Conservation (phyloP, 1,139 yeast species). For the Debaryomyces robertsiae region DNA sequence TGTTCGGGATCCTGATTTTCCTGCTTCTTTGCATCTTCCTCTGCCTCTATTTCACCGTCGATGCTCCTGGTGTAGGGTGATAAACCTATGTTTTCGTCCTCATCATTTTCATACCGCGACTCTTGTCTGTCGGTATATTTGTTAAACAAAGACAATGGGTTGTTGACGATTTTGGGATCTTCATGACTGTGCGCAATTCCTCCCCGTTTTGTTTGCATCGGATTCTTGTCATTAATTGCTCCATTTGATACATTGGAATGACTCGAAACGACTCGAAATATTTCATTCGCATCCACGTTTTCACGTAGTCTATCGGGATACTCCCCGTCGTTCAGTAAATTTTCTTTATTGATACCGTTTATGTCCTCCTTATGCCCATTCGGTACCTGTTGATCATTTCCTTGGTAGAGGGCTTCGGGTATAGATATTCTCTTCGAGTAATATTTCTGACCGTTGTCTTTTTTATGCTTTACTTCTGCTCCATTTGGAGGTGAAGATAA, state of each 20-base stretch:
- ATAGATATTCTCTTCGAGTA: conserved; percentile 8
- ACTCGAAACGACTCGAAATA: conserved; percentile 9
- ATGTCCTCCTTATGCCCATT: neutral
- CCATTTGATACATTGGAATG: conserved; percentile 3
- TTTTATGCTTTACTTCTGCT: conserved; percentile 1
- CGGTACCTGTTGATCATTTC: neutral
- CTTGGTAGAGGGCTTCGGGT: neutral
- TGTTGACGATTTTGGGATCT: conserved; percentile 28
- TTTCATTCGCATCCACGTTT: conserved; percentile 8
- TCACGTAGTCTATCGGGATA: neutral
- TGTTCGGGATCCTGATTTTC: neutral
- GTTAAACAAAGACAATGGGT: conserved; percentile 32
- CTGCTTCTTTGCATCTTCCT: neutral
- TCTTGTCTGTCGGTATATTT: conserved; percentile 27
- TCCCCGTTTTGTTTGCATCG: neutral
- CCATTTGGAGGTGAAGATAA: conserved; percentile 3
- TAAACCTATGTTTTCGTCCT: conserved; percentile 25
- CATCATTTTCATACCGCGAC: conserved; percentile 28
- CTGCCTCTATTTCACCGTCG: conserved; percentile 7
- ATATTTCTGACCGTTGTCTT: conserved; percentile 3
- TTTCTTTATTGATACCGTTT: conserved; percentile 5
- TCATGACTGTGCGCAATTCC: conserved; percentile 16
- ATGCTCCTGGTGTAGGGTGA: conserved; percentile 13
- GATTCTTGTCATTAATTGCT: conserved; percentile 9
- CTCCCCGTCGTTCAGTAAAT: conserved; percentile 2